Evolutionary conservation across 106 monocot genomes (phyloP).

Genomic region (Gastrodia elata): DNA sequence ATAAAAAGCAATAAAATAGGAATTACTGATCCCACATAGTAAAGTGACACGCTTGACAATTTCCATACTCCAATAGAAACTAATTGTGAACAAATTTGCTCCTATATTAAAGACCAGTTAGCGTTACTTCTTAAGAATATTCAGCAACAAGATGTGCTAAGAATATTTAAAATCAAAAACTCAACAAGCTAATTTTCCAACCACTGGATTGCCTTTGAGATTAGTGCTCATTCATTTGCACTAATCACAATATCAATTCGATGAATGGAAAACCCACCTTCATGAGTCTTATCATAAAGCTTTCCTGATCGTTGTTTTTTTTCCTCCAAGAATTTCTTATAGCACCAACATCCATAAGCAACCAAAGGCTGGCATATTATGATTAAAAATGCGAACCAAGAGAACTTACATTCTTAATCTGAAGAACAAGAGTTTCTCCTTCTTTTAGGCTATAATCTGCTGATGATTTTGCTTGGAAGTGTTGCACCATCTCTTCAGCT

Average conservation of each 20-base stretch:
- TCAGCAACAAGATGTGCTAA: too few species aligned
- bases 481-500: conserved; percentile 98
- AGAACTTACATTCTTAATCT: conserved; percentile 76
- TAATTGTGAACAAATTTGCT: not conserved
- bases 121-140: too few species aligned
- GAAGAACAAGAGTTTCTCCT: conserved; percentile 89
- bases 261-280: too few species aligned
- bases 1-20: not conserved
- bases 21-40: not conserved
- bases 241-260: too few species aligned
- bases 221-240: too few species aligned
- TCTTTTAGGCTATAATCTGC: conserved; percentile 97
- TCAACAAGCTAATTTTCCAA: too few species aligned
- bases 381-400: not conserved
- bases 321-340: not conserved
- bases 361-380: not conserved
- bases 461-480: conserved; percentile 63
- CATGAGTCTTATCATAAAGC: too few species aligned
- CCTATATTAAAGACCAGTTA: not conserved
- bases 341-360: not conserved
- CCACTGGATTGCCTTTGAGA: too few species aligned
- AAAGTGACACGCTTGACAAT: not conserved
- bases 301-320: too few species aligned
- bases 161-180: too few species aligned
- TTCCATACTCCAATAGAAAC: not conserved